Conservation (phyloP, 192 early-diverging fungal species). For the Podila epigama region DNA sequence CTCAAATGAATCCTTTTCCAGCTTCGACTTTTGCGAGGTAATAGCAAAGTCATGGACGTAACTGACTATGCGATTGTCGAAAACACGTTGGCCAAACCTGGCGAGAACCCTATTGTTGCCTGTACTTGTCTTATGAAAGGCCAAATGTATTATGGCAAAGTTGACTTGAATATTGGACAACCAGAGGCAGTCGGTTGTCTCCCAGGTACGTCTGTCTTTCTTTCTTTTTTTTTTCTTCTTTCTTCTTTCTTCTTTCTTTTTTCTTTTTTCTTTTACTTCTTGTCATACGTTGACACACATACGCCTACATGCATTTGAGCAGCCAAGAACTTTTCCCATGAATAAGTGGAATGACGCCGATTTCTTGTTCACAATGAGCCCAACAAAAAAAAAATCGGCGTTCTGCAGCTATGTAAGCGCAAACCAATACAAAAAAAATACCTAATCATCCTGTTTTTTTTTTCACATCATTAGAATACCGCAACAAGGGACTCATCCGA, state of each 20-base stretch:
- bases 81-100: conserved; percentile 18
- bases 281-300: not conserved
- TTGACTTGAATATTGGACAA: conserved; percentile 1
- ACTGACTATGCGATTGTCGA: conserved; percentile 36
- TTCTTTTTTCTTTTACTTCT: not conserved
- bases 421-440: not conserved
- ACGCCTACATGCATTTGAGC: not conserved
- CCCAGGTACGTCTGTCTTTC: conserved; percentile 7
- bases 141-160: conserved; percentile 22
- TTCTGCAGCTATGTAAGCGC: too few relatives aligned
- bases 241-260: not conserved
- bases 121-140: conserved; percentile 5
- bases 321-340: not conserved
- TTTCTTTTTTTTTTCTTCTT: conserved; percentile 1
- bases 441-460: not conserved
- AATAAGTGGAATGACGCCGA: too few relatives aligned
- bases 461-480: not conserved
- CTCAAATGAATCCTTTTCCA: not conserved
- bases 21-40: conserved; percentile 17
- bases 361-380: too few relatives aligned
- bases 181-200: conserved; percentile 18
- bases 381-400: too few relatives aligned
- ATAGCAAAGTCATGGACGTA: conserved; percentile 11
- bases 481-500: not conserved
- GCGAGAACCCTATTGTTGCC: conserved; percentile 33